Percentiles rank a stretch among this genome's conserved stretches.
Evolutionary conservation across 495 filamentous ascomycete genomes (phyloP).

Genomic region (Sphaerosporella brunnea): DNA sequence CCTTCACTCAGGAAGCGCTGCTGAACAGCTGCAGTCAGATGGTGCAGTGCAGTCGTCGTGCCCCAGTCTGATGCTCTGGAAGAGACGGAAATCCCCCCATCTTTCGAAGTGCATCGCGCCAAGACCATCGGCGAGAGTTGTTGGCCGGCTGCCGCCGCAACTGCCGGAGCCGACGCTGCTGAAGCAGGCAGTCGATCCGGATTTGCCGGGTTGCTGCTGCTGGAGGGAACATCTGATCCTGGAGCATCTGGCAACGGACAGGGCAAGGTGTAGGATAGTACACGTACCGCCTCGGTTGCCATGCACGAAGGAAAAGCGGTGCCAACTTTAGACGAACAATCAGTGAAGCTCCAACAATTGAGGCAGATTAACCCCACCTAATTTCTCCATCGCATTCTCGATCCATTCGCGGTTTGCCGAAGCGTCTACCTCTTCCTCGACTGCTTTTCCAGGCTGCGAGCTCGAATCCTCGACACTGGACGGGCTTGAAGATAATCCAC

Average conservation of each 20-base stretch:
- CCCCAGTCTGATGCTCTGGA: slow-evolving; percentile 20
- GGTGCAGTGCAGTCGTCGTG: slow-evolving; percentile 24
- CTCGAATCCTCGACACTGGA: not conserved
- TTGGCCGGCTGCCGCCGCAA: slow-evolving; percentile 24
- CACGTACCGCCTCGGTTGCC: slow-evolving; percentile 23
- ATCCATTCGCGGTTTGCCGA: slow-evolving; percentile 21
- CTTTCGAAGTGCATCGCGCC: slow-evolving; percentile 18
- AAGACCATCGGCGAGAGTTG: slow-evolving; percentile 21
- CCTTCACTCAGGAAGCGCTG: slow-evolving; percentile 14
- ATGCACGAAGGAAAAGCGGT: slow-evolving; percentile 19
- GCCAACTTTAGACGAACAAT: slow-evolving; percentile 12
- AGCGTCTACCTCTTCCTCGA: slow-evolving; percentile 3
- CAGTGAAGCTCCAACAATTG: not conserved
- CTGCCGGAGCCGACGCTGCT: slow-evolving; percentile 22
- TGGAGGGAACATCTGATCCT: slow-evolving; percentile 19
- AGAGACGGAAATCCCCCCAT: slow-evolving; percentile 11
- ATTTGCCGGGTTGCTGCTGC: slow-evolving; percentile 17
- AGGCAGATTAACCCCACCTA: slow-evolving; percentile 12
- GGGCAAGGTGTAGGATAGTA: slow-evolving; percentile 28
- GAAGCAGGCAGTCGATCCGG: slow-evolving; percentile 22
- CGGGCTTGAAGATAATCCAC: not conserved
- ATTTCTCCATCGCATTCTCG: slow-evolving; percentile 17
- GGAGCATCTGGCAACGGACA: slow-evolving; percentile 23
- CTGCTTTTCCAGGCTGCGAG: not conserved
- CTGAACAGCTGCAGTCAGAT: slow-evolving; percentile 23